phyloP scores from a whole-genome alignment of 2,329 filamentous ascomycete species.

The Volutella citrinella region DNA sequence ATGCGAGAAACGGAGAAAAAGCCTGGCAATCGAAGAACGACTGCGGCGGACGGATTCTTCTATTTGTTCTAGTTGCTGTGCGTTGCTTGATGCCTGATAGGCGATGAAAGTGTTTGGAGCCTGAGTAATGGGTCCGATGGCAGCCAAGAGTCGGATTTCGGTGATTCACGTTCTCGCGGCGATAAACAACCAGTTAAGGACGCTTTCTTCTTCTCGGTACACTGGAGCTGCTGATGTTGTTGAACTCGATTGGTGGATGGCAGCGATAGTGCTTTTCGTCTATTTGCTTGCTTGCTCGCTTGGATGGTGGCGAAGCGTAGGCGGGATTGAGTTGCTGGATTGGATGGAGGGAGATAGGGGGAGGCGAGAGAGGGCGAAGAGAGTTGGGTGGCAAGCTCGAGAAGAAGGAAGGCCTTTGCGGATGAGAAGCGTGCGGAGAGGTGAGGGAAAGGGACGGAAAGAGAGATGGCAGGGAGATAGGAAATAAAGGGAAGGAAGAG shows the following conservation, averaged over 20 bases:
- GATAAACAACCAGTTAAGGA: too few species aligned
- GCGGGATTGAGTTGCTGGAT: slow-evolving; percentile 17
- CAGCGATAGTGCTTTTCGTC: too few species aligned
- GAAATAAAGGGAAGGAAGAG: slow-evolving; percentile 31
- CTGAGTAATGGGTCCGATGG: too few species aligned
- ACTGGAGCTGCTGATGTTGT: slow-evolving; percentile 16
- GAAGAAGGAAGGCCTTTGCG: slow-evolving; percentile 34
- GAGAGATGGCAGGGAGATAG: slow-evolving; percentile 26
- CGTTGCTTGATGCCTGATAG: too few species aligned
- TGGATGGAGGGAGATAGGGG: slow-evolving; percentile 12
- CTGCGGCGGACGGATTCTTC: too few species aligned
- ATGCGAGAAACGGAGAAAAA: too few species aligned
- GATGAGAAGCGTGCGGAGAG: slow-evolving; percentile 31
- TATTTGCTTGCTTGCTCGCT: slow-evolving; percentile 24
- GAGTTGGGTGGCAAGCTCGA: slow-evolving; percentile 31
- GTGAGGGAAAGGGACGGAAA: slow-evolving; percentile 20
- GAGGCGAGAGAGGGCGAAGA: slow-evolving; percentile 17
- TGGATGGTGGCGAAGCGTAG: slow-evolving; percentile 22
- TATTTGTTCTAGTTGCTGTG: too few species aligned
- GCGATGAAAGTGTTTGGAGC: too few species aligned
- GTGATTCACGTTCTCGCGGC: too few species aligned
- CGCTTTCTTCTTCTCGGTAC: slow-evolving; percentile 34
- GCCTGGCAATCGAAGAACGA: too few species aligned
- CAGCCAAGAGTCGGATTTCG: too few species aligned
- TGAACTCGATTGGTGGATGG: slow-evolving; percentile 20